A percentile compares a stretch with the other conserved stretches of the same genome.
These are phyloP conservation scores for Lasiodiplodia hormozganensis DNA, from an alignment of 2,329 filamentous ascomycete genomes.

Conservation along the genomic window DNA sequence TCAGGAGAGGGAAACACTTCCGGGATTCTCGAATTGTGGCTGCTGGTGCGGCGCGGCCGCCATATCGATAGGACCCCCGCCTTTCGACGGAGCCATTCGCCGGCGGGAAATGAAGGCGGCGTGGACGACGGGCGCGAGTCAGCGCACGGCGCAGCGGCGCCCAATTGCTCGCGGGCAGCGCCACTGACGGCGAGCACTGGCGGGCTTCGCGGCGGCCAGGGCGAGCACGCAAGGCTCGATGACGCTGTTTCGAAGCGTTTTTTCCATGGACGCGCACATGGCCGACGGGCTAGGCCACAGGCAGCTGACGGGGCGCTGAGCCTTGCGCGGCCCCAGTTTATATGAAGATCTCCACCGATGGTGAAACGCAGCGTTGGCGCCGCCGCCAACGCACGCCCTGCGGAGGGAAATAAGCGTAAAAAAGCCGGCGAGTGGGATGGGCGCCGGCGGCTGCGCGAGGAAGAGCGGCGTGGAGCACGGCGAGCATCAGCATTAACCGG, in stretches of 20 bases:
- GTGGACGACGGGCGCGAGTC: conserved; percentile 5
- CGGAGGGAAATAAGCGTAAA: conserved; percentile 29
- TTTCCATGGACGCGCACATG: background rate
- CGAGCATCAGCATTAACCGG: conserved; percentile 18
- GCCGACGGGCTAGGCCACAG: background rate
- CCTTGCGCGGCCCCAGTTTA: conserved; percentile 24
- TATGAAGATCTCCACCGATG: conserved; percentile 23
- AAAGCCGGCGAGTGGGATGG: conserved; percentile 26
- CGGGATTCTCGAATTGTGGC: conserved; percentile 7
- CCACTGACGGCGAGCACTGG: background rate
- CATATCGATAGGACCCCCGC: conserved; percentile 26
- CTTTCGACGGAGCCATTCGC: conserved; percentile 19
- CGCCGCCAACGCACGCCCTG: conserved; percentile 9
- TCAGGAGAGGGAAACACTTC: conserved; percentile 13
- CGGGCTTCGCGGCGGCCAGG: background rate
- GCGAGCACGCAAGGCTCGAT: conserved; percentile 24
- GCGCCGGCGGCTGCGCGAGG: conserved; percentile 3
- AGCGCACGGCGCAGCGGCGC: conserved; percentile 3
- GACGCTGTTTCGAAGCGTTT: conserved; percentile 17
- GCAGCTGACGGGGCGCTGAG: conserved; percentile 22
- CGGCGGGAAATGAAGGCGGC: conserved; percentile 21
- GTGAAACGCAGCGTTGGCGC: conserved; percentile 28
- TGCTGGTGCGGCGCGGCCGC: background rate
- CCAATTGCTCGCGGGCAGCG: background rate
- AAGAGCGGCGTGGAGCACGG: conserved; percentile 5